A percentile compares a stretch with the other conserved stretches of the same genome.
Evolutionary conservation across 805 yeast species (phyloP).

Genomic region (Metschnikowia bowlesiae): DNA sequence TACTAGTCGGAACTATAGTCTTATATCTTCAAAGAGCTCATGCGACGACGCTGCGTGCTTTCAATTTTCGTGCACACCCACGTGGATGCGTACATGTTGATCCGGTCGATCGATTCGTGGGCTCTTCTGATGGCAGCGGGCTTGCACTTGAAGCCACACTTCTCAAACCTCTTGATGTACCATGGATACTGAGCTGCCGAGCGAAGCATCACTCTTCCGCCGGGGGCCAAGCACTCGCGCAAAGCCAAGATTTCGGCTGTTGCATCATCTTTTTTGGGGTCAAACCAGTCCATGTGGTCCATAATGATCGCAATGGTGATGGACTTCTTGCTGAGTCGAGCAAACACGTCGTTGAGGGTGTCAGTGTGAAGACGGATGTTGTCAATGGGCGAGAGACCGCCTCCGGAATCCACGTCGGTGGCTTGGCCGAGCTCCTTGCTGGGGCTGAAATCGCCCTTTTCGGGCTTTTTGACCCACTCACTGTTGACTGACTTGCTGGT

Average conservation of each 20-base stretch:
- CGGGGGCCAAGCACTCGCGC: conserved; percentile 54
- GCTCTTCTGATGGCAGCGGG: conserved; percentile 65
- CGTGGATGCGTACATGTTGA: conserved; percentile 84
- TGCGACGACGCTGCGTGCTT: conserved; percentile 33
- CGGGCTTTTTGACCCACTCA: neutral
- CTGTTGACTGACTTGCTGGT: conserved; percentile 7
- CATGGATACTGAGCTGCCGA: conserved; percentile 73
- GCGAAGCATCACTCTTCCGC: conserved; percentile 74
- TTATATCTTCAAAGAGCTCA: conserved; percentile 40
- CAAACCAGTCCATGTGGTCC: conserved; percentile 95
- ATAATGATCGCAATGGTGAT: conserved; percentile 75
- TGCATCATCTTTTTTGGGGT: conserved; percentile 60
- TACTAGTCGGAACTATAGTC: neutral
- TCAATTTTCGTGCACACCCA: conserved; percentile 68
- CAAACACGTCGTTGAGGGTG: conserved; percentile 69
- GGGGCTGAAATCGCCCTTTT: neutral
- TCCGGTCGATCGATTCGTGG: conserved; percentile 69
- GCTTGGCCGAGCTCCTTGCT: too few species aligned
- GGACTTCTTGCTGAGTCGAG: conserved; percentile 56
- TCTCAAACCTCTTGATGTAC: conserved; percentile 69
- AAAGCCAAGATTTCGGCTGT: conserved; percentile 62
- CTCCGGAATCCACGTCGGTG: neutral
- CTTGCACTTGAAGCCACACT: conserved; percentile 60
- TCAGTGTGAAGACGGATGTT: conserved; percentile 77
- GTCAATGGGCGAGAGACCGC: conserved; percentile 45